Evolutionary conservation across 441 rosid genomes (phyloP).

Genomic region (Cnidoscolus chayamansa): DNA sequence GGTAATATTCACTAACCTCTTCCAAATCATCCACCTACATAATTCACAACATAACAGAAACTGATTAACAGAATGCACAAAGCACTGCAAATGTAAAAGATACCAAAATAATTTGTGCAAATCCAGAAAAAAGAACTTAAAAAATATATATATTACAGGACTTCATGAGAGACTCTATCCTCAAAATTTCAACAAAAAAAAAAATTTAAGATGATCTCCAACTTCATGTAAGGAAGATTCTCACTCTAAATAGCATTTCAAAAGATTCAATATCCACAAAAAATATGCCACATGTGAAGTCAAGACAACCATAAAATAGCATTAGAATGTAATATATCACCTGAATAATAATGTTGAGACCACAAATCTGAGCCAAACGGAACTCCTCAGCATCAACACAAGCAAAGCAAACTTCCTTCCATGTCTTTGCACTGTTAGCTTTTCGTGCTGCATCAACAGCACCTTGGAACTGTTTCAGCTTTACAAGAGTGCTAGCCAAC

Average conservation of each 20-base stretch:
- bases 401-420: conserved; percentile 99
- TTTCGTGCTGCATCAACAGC: conserved; percentile 99
- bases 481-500: conserved; percentile 91
- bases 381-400: conserved; percentile 99
- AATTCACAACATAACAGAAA: conserved; percentile 3
- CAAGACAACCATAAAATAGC: no score
- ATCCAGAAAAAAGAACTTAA: not conserved
- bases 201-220: not conserved
- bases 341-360: conserved; percentile 94
- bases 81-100: not conserved
- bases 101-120: not conserved
- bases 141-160: no score
- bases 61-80: not conserved
- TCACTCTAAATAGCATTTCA: not conserved
- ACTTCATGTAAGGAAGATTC: not conserved
- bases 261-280: not conserved
- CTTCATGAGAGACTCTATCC: not conserved
- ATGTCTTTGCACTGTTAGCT: conserved; percentile 98
- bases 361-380: conserved; percentile 98
- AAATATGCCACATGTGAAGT: not conserved
- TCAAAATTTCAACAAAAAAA: not conserved
- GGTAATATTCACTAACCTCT: conserved; percentile 97
- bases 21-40: conserved; percentile 95
- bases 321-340: conserved; percentile 28
- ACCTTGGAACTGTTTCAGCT: conserved; percentile 91